Percentiles rank a stretch among this genome's conserved stretches.
Conservation (phyloP, 257 asterid species). For the Mitragyna speciosa region DNA sequence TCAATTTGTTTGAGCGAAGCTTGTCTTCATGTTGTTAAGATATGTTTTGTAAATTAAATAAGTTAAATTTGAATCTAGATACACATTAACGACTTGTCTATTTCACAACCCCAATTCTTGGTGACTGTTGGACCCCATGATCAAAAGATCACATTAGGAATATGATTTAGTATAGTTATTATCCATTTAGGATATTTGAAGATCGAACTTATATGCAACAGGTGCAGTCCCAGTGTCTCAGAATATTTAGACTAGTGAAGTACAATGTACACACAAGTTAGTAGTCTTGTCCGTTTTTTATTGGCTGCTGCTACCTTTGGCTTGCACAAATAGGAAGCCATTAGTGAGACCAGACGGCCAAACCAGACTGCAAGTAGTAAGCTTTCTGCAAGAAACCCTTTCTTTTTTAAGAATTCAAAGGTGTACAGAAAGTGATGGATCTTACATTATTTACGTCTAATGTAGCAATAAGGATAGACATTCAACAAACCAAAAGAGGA, state of each 20-base stretch:
- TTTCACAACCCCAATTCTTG: neutral
- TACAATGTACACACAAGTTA: slow-evolving; percentile 6
- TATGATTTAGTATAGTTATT: no score
- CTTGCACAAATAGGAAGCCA: slow-evolving; percentile 16
- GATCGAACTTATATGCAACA: neutral
- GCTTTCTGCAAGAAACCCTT: slow-evolving; percentile 1
- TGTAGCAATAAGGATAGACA: slow-evolving; percentile 24
- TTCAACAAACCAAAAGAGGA: slow-evolving; percentile 18
- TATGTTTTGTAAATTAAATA: neutral
- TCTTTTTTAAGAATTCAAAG: neutral
- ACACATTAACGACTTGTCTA: neutral
- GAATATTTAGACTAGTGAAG: neutral
- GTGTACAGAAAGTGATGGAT: slow-evolving; percentile 27
- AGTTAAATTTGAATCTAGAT: neutral
- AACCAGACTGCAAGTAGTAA: neutral
- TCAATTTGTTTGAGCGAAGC: neutral
- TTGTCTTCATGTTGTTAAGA: neutral
- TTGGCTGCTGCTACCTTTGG: neutral
- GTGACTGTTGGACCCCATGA: neutral
- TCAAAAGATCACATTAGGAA: neutral
- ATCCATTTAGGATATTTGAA: neutral
- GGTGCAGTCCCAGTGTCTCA: slow-evolving; percentile 8
- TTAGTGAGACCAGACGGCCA: slow-evolving; percentile 9
- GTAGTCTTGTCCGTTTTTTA: neutral
- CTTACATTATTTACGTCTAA: neutral